A percentile compares a stretch with the other conserved stretches of the same genome.
These are phyloP conservation scores for Epichloe bromicola DNA, from an alignment of 2,329 filamentous ascomycete species.

Conservation along the genomic window DNA sequence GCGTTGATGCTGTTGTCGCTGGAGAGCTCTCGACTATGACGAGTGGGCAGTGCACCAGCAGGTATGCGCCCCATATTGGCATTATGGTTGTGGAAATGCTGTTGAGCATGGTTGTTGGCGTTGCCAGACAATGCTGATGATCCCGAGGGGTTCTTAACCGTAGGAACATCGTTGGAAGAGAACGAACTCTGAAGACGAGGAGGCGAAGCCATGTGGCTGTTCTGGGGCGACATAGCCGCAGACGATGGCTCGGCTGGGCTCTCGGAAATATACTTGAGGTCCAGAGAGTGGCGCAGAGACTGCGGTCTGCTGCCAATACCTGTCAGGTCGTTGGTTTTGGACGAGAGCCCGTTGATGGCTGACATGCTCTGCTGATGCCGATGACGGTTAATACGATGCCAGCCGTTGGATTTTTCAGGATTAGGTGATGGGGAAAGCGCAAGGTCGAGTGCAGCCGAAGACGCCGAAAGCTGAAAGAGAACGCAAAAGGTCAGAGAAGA, in stretches of 20 bases:
- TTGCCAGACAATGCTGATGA: conserved; percentile 29
- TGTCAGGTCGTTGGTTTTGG: conserved; percentile 31
- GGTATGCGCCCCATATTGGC: conserved; percentile 72
- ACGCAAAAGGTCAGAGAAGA: conserved; percentile 19
- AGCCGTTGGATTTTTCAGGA: conserved; percentile 42
- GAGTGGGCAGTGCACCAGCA: conserved; percentile 47
- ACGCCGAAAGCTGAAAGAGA: conserved; percentile 56
- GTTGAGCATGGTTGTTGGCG: conserved; percentile 46
- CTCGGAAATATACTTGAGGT: conserved; percentile 38
- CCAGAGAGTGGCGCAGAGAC: conserved; percentile 46
- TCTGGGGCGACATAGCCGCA: conserved; percentile 31
- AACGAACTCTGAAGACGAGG: conserved; percentile 77
- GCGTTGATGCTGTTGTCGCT: conserved; percentile 28
- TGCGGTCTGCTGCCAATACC: conserved; percentile 34
- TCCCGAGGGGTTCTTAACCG: conserved; percentile 56
- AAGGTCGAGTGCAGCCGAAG: conserved; percentile 69
- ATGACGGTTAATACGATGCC: conserved; percentile 51
- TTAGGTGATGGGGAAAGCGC: conserved; percentile 56
- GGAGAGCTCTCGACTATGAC: conserved; percentile 62
- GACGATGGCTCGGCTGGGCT: conserved; percentile 24
- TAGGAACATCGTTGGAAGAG: conserved; percentile 80
- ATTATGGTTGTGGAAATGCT: conserved; percentile 65
- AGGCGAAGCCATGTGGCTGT: conserved; percentile 46
- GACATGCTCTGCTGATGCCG: conserved; percentile 51
- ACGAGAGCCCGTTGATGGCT: conserved; percentile 28